Conservation (phyloP, 805 yeast genomes). For the Yamadazyma laniorum region DNA sequence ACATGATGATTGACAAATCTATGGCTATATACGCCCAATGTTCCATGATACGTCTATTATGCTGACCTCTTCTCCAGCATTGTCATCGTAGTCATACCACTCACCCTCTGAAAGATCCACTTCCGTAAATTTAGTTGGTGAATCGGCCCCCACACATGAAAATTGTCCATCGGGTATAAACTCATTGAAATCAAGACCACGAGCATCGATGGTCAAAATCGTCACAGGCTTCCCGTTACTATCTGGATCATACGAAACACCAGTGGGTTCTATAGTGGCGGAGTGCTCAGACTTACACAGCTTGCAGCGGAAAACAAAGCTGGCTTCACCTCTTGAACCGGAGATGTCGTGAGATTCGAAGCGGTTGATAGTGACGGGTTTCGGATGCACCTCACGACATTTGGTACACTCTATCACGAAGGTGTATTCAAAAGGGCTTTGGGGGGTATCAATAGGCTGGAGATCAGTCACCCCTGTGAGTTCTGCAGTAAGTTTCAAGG, state of each 20-base stretch:
- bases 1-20: too few relatives aligned
- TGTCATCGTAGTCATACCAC: conserved; percentile 95
- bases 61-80: conserved; percentile 74
- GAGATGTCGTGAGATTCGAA: conserved; percentile 63
- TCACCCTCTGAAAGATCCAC: conserved; percentile 77
- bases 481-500: conserved; percentile 42
- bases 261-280: conserved; percentile 31
- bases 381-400: conserved; percentile 76
- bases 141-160: conserved; percentile 51
- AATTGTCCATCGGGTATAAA: conserved; percentile 70
- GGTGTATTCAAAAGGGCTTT: conserved; percentile 68
- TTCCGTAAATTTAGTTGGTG: conserved; percentile 53
- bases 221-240: conserved; percentile 41
- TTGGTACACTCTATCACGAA: conserved; percentile 72
- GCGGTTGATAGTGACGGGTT: conserved; percentile 65
- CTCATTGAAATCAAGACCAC: conserved; percentile 75
- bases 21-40: conserved; percentile 38
- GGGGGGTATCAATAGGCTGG: conserved; percentile 57
- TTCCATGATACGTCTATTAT: conserved; percentile 73
- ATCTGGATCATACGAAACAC: conserved; percentile 36
- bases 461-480: conserved; percentile 56
- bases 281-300: conserved; percentile 51
- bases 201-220: conserved; percentile 71
- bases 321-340: conserved; percentile 81
- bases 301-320: conserved; percentile 74